phyloP scores from a whole-genome alignment of 129 eudicot genomes.

The Flaveria linearis region DNA sequence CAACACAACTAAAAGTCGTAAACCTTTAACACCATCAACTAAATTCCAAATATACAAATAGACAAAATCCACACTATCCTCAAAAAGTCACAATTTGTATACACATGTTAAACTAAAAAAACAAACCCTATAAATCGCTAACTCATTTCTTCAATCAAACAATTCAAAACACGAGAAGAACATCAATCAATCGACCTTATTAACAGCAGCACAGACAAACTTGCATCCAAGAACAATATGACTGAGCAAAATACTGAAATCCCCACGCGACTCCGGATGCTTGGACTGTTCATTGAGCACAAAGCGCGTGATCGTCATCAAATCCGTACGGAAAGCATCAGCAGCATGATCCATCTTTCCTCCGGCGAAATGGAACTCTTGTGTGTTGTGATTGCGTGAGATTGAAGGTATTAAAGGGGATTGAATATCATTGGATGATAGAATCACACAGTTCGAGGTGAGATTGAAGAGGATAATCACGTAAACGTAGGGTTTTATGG shows the following conservation, averaged over 20 bases:
- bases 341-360: slow-evolving; percentile 96
- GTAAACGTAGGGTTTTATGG: background rate
- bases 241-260: slow-evolving; percentile 81
- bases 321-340: slow-evolving; percentile 83
- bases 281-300: slow-evolving; percentile 91
- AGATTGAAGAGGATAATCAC: background rate
- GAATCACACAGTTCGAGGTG: slow-evolving; percentile 32
- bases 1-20: too few relatives aligned
- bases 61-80: too few relatives aligned
- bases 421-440: slow-evolving; percentile 37
- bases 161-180: background rate
- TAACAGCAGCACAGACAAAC: slow-evolving; percentile 93
- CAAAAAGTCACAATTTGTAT: background rate
- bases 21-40: too few relatives aligned
- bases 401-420: background rate
- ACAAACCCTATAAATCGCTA: background rate
- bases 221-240: slow-evolving; percentile 99
- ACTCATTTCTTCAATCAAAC: background rate
- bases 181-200: slow-evolving; percentile 48
- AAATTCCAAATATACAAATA: too few relatives aligned
- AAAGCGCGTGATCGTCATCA: slow-evolving; percentile 88
- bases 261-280: slow-evolving; percentile 93
- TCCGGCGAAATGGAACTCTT: too few relatives aligned
- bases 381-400: too few relatives aligned
- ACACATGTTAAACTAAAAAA: background rate